Conservation (phyloP, 805 yeast species). For the Ogataea thermomethanolica region DNA sequence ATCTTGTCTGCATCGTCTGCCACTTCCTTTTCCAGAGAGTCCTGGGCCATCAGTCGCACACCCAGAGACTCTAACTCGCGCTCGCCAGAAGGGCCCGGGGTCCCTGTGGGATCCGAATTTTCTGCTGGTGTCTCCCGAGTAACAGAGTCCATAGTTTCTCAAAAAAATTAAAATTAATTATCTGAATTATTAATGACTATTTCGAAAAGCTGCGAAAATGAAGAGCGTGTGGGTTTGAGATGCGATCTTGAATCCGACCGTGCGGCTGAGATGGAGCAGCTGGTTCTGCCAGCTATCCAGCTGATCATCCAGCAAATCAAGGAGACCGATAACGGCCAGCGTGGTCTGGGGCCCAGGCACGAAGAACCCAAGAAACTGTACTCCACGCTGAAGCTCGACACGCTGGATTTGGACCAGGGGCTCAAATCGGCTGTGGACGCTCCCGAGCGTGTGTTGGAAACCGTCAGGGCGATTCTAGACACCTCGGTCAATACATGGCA, state of each 20-base stretch:
- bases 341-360: constrained; percentile 48
- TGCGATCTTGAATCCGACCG: constrained; percentile 47
- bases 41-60: constrained; percentile 71
- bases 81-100: constrained; percentile 4
- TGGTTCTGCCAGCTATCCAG: constrained; percentile 50
- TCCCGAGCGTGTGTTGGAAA: constrained; percentile 40
- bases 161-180: neutral
- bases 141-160: no score
- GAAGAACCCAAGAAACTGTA: constrained; percentile 47
- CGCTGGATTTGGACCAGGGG: constrained; percentile 28
- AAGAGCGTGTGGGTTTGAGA: neutral
- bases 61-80: constrained; percentile 38
- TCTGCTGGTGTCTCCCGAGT: no score
- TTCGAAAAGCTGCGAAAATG: neutral
- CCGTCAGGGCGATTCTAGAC: constrained; percentile 54
- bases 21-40: constrained; percentile 68
- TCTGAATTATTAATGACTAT: constrained; percentile 7
- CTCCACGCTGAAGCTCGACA: constrained; percentile 33
- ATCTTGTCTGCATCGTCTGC: constrained; percentile 65
- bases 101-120: neutral
- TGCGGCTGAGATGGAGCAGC: constrained; percentile 52
- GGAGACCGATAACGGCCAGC: constrained; percentile 41
- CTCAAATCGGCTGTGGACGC: constrained; percentile 16
- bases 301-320: constrained; percentile 51
- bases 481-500: constrained; percentile 84